phyloP scores from a whole-genome alignment of 768 basidiomycete species.

The Macrolepiota albuminosa region DNA sequence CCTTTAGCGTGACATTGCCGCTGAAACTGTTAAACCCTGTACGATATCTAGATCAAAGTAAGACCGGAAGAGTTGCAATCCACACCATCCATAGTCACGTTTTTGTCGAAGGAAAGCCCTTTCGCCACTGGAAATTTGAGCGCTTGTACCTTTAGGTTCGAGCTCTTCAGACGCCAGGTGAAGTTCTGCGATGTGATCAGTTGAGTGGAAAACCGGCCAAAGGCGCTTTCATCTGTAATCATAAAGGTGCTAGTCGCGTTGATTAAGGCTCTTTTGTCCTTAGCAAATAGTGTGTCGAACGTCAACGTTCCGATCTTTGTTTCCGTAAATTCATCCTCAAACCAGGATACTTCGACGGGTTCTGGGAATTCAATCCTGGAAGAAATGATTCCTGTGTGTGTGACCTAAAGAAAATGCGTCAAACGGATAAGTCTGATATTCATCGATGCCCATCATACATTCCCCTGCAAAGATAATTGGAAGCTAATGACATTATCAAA shows the following conservation, averaged over 20 bases:
- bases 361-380: slow-evolving; percentile 60
- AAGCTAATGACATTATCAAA: slow-evolving; percentile 35
- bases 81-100: slow-evolving; percentile 50
- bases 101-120: slow-evolving; percentile 61
- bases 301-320: slow-evolving; percentile 51
- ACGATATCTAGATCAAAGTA: neutral
- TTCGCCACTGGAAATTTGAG: slow-evolving; percentile 63
- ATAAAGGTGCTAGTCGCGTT: slow-evolving; percentile 56
- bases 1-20: slow-evolving; percentile 47
- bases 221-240: slow-evolving; percentile 52
- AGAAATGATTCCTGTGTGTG: slow-evolving; percentile 62
- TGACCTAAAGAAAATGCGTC: slow-evolving; percentile 33
- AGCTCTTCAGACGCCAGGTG: slow-evolving; percentile 58
- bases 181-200: slow-evolving; percentile 67
- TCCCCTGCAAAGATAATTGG: slow-evolving; percentile 44
- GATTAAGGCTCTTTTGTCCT: slow-evolving; percentile 52
- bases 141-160: slow-evolving; percentile 59
- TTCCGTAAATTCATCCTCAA: slow-evolving; percentile 39
- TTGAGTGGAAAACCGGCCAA: slow-evolving; percentile 53
- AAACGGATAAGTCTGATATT: neutral
- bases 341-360: slow-evolving; percentile 56
- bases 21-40: slow-evolving; percentile 59
- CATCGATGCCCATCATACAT: slow-evolving; percentile 28
- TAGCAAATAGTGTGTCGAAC: slow-evolving; percentile 43
- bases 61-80: neutral